These are phyloP conservation scores for Podila clonocystis DNA, from an alignment of 192 early-diverging fungal genomes.

Conservation along the genomic window DNA sequence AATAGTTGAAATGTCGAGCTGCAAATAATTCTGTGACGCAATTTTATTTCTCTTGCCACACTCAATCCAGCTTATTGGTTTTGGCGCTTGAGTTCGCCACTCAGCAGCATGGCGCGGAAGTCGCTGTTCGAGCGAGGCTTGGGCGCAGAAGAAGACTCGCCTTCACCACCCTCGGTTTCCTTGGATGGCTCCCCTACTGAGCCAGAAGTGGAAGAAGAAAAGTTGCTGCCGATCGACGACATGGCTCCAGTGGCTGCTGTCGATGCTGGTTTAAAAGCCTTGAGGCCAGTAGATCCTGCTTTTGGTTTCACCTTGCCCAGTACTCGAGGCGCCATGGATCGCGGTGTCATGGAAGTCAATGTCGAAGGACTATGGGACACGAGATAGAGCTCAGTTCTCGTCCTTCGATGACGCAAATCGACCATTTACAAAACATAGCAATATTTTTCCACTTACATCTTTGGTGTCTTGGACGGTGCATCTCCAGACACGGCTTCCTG, in stretches of 20 bases:
- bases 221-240: not conserved
- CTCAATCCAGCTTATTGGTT: not conserved
- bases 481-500: too few relatives aligned
- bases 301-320: too few relatives aligned
- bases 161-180: not conserved
- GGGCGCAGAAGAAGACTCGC: not conserved
- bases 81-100: slow-evolving; percentile 24
- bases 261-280: not conserved
- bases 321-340: not conserved
- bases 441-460: too few relatives aligned
- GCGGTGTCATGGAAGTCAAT: not conserved
- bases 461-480: too few relatives aligned
- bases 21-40: too few relatives aligned
- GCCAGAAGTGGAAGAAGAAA: too few relatives aligned
- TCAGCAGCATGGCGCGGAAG: slow-evolving; percentile 25
- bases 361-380: not conserved
- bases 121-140: slow-evolving; percentile 31
- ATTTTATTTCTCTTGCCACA: not conserved
- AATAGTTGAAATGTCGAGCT: too few relatives aligned
- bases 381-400: too few relatives aligned
- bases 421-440: too few relatives aligned
- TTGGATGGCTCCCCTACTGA: not conserved
- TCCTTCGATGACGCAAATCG: too few relatives aligned
- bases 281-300: not conserved
- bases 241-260: not conserved